phyloP scores from a whole-genome alignment of 345 rosid genomes.

The Ceriops zippeliana region DNA sequence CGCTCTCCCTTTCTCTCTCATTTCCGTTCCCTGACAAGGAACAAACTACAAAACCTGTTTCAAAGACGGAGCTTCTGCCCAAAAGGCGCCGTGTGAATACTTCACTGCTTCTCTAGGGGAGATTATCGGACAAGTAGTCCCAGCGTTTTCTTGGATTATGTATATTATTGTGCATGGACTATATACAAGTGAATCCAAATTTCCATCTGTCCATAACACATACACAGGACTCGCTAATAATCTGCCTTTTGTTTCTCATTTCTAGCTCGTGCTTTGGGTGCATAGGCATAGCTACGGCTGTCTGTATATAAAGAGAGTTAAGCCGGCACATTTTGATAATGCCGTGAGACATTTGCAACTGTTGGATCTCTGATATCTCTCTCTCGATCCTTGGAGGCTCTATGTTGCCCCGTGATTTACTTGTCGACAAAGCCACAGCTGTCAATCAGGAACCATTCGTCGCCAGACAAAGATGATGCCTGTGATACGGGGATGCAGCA shows the following conservation, averaged over 20 bases:
- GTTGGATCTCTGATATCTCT: background rate
- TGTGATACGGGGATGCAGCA: background rate
- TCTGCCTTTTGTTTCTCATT: conserved; percentile 8
- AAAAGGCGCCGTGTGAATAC: conserved; percentile 62
- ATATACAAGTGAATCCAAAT: conserved; percentile 13
- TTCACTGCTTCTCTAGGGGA: conserved; percentile 63
- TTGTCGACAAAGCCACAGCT: background rate
- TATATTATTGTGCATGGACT: conserved; percentile 35
- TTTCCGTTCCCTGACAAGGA: conserved; percentile 62
- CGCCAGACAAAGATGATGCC: conserved; percentile 13
- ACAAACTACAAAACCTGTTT: conserved; percentile 38
- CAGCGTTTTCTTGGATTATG: conserved; percentile 25
- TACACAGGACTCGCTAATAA: conserved; percentile 32
- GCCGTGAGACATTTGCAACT: conserved; percentile 19
- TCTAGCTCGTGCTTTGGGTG: conserved; percentile 28
- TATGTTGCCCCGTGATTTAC: background rate
- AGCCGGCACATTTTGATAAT: conserved; percentile 35
- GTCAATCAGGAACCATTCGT: conserved; percentile 9
- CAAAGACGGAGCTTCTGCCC: conserved; percentile 52
- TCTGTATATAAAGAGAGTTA: conserved; percentile 50
- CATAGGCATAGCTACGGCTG: conserved; percentile 32
- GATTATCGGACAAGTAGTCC: conserved; percentile 44
- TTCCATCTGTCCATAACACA: conserved; percentile 48
- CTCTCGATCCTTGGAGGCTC: background rate
- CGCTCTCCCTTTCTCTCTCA: conserved; percentile 87